These are phyloP conservation scores for Saprolegnia parasitica DNA, from an alignment of 352 stramenopile species.

Conservation along the genomic window DNA sequence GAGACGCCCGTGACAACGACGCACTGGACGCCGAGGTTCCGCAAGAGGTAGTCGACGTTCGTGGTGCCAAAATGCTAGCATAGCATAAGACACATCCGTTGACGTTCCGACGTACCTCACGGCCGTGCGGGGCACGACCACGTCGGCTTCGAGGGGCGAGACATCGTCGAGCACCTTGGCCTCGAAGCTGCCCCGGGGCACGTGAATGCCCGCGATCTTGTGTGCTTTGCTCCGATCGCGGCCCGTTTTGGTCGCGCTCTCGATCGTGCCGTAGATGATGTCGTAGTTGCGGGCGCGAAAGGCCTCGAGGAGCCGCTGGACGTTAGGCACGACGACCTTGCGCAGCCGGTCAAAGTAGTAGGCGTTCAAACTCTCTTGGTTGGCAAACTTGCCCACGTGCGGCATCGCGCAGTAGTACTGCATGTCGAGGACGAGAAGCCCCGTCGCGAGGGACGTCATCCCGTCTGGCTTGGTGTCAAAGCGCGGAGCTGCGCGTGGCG, in stretches of 20 bases:
- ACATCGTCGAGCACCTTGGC: conserved; percentile 57
- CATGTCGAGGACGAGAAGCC: conserved; percentile 57
- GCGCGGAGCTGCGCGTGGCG: neutral
- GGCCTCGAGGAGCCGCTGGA: conserved; percentile 55
- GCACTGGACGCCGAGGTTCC: conserved; percentile 82
- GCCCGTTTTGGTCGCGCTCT: conserved; percentile 78
- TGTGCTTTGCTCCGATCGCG: conserved; percentile 79
- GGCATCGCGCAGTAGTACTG: conserved; percentile 59
- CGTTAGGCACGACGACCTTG: conserved; percentile 46
- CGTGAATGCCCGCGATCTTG: conserved; percentile 80
- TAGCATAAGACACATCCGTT: neutral
- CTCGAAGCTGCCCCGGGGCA: conserved; percentile 61
- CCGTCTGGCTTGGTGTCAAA: neutral
- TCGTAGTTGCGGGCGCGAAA: conserved; percentile 58
- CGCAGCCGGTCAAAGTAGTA: conserved; percentile 52
- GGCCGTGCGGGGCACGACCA: conserved; percentile 76
- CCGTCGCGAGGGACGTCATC: conserved; percentile 29
- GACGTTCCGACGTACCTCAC: conserved; percentile 49
- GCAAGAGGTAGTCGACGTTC: conserved; percentile 86
- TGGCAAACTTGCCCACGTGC: conserved; percentile 21
- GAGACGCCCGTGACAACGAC: conserved; percentile 82
- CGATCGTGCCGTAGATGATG: conserved; percentile 87
- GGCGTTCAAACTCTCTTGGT: conserved; percentile 13
- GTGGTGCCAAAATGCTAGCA: conserved; percentile 72
- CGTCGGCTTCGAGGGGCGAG: conserved; percentile 56